Evolutionary conservation across 1,284 basidiomycete species (phyloP).

Genomic region (Xanthoconium separans): DNA sequence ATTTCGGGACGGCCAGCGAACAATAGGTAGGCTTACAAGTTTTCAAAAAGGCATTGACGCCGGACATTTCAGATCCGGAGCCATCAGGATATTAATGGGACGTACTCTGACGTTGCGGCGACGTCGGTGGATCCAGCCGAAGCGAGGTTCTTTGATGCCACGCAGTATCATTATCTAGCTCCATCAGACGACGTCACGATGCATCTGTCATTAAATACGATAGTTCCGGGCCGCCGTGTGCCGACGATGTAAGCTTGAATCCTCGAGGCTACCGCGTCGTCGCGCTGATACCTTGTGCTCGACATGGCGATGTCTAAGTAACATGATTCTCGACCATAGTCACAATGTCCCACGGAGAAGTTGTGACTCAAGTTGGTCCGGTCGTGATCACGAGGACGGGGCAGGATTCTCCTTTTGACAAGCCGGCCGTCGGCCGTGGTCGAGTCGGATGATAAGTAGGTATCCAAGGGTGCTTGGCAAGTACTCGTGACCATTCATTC

Average conservation of each 20-base stretch:
- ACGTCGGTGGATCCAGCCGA: slow-evolving; percentile 9
- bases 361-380: neutral
- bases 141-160: neutral
- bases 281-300: neutral
- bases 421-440: neutral
- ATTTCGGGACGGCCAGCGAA: neutral
- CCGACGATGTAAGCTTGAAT: neutral
- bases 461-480: neutral
- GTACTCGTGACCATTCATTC: neutral
- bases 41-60: neutral
- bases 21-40: neutral
- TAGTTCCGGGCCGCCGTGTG: neutral
- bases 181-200: too few species aligned
- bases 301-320: neutral
- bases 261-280: neutral
- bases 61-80: slow-evolving; percentile 4
- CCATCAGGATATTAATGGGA: neutral
- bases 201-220: too few species aligned
- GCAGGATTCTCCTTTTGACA: neutral
- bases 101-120: slow-evolving; percentile 2
- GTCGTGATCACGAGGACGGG: neutral
- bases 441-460: neutral
- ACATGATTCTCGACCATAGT: neutral
- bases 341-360: neutral
- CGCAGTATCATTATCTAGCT: neutral